Conservation (phyloP, 2,329 filamentous ascomycete genomes). For the Chaetomiaceae sp. region DNA sequence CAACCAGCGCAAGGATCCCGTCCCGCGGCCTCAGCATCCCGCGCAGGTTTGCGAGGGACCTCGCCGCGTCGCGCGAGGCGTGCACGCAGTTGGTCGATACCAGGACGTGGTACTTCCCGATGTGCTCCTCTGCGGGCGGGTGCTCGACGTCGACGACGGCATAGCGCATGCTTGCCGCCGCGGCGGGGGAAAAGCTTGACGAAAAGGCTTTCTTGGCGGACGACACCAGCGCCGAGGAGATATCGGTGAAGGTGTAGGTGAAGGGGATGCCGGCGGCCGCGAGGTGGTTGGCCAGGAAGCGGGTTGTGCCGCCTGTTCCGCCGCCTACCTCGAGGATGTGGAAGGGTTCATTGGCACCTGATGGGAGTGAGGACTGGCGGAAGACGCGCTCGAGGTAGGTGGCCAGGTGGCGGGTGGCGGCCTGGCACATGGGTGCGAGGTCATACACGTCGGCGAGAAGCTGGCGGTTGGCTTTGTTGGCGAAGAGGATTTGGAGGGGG, state of each 20-base stretch:
- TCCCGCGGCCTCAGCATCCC: constrained; percentile 29
- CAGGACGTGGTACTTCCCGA: constrained; percentile 30
- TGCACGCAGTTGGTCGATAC: constrained; percentile 34
- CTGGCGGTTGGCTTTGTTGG: constrained; percentile 32
- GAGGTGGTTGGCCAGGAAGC: constrained; percentile 26
- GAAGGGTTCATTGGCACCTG: constrained; percentile 35
- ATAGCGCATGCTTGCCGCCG: constrained; percentile 30
- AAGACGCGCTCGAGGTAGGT: constrained; percentile 28
- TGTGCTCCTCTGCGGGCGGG: constrained; percentile 23
- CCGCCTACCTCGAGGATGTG: no score
- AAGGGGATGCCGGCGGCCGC: constrained; percentile 27
- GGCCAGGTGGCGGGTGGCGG: constrained; percentile 25
- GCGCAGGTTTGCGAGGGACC: constrained; percentile 26
- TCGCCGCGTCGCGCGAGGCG: constrained; percentile 28
- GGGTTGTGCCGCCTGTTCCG: no score
- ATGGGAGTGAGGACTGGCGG: constrained; percentile 29
- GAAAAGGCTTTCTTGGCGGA: constrained; percentile 28
- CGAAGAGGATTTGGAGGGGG: constrained; percentile 38
- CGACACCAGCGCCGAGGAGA: constrained; percentile 33
- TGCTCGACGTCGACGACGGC: constrained; percentile 31
- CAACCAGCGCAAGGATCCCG: constrained; percentile 34
- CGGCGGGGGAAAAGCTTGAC: no score
- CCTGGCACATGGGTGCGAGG: constrained; percentile 32
- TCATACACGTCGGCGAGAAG: constrained; percentile 32
- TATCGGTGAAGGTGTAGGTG: constrained; percentile 40